Evolutionary conservation across 306 rosid genomes (phyloP), one percentile per base, ranked within the genome.

Genomic region (Pachyrhizus erosus): DNA sequence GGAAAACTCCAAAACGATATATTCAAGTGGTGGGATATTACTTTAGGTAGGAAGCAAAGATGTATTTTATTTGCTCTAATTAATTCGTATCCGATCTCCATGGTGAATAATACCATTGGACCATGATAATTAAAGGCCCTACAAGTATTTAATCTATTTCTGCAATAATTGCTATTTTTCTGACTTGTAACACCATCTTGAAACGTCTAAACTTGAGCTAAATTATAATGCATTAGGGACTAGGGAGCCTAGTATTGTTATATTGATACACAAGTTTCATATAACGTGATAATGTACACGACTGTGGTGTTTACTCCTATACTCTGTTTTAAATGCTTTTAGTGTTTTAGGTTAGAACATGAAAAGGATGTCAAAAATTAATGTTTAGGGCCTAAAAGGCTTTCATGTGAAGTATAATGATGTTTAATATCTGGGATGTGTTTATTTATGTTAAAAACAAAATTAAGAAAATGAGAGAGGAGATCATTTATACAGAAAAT

Each of bases 161-260:
- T 23, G 46, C 78, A 80, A 75, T 74, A 23, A 79, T 73, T 77
- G 76, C 20, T 49, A 26, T 74, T 45, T 58, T 67, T 34, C 37
- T 33, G 51, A 51, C 60, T 37, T 39, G 29, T 55, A 34, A 31
- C 13, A 48, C 34, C 26, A 74, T 68, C 27, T 21, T 13, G 17
- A 58, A 75, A 9, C 48, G 20, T 34, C 39, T 3, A 26, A 43
- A 37, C 74, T 75, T 34, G 21, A 79, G 51, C 37, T 9, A 27
- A 66, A 8, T 20, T 31, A 34, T 42, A 29, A 71, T 75, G 74
- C 51, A 52, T 65, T 37, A 3, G 34, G 64, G 62, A 52, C 52
- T 37, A 3, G 34, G 64, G 62, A 84, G 31, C 9, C 17, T 70
- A 24, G 33, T 46, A 31, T 20, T 34, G 73, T 31, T 64, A 9